These are phyloP conservation scores for Conticribra guillardii DNA, from an alignment of 108 stramenopile species.

Conservation along the genomic window DNA sequence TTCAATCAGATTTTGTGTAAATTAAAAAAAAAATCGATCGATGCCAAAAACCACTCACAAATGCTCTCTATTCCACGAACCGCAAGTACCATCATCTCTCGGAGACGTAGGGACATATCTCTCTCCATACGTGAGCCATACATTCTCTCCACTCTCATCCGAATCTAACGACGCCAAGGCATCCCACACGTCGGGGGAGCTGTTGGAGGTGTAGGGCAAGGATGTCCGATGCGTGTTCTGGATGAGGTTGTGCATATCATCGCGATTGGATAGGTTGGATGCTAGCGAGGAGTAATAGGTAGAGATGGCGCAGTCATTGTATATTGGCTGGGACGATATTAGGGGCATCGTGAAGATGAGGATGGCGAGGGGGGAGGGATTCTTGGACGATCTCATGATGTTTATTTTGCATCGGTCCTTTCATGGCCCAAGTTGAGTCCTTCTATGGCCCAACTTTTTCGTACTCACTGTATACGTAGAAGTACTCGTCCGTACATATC, in stretches of 20 bases:
- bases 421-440: too few relatives aligned
- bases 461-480: too few relatives aligned
- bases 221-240: slow-evolving; percentile 50
- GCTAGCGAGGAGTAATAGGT: slow-evolving; percentile 28
- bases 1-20: too few relatives aligned
- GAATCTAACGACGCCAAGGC: slow-evolving; percentile 63
- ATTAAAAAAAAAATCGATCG: too few relatives aligned
- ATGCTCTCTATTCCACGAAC: slow-evolving; percentile 86
- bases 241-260: slow-evolving; percentile 39
- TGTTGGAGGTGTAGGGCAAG: slow-evolving; percentile 60
- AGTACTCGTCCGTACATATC: too few relatives aligned
- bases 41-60: too few relatives aligned
- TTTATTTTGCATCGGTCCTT: too few relatives aligned
- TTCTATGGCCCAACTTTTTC: too few relatives aligned
- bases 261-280: slow-evolving; percentile 1
- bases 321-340: slow-evolving; percentile 17
- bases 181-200: slow-evolving; percentile 62
- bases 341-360: too few relatives aligned
- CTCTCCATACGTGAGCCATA: slow-evolving; percentile 54
- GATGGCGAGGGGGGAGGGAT: too few relatives aligned
- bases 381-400: too few relatives aligned
- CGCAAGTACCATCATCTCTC: slow-evolving; percentile 39
- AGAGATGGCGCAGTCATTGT: slow-evolving; percentile 15
- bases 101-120: slow-evolving; percentile 28
- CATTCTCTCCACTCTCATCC: slow-evolving; percentile 28